A percentile compares a stretch with the other conserved stretches of the same genome.
Evolutionary conservation across 2,329 filamentous ascomycete species (phyloP).

Genomic region (Beauveria sp.): DNA sequence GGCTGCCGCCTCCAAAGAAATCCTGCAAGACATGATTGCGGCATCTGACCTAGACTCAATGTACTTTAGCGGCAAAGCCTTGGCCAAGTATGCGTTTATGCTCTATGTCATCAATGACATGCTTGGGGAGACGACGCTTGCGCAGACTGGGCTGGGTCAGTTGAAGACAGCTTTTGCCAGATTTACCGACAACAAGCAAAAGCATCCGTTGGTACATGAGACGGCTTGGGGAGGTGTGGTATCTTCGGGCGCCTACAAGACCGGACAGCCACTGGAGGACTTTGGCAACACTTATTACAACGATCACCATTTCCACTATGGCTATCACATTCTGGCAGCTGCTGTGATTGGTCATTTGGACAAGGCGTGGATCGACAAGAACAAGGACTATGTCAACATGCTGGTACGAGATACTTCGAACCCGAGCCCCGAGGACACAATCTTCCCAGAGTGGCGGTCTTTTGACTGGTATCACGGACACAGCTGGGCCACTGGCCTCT

Average conservation of each 20-base stretch:
- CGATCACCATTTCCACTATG: constrained; percentile 69
- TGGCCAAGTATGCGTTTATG: constrained; percentile 69
- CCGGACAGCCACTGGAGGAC: constrained; percentile 62
- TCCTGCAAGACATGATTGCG: constrained; percentile 65
- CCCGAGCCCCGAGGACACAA: constrained; percentile 58
- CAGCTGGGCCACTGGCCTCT: constrained; percentile 81
- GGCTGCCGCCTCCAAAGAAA: constrained; percentile 60
- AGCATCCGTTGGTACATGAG: constrained; percentile 58
- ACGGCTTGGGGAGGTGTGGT: constrained; percentile 72
- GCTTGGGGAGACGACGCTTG: constrained; percentile 48
- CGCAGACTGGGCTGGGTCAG: constrained; percentile 48
- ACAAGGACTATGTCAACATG: constrained; percentile 73
- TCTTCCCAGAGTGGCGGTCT: constrained; percentile 72
- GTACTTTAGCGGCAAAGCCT: constrained; percentile 84
- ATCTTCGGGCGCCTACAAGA: constrained; percentile 64
- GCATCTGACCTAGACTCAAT: constrained; percentile 76
- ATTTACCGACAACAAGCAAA: constrained; percentile 61
- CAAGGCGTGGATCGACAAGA: constrained; percentile 61
- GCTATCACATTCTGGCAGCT: constrained; percentile 83
- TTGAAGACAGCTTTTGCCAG: constrained; percentile 59
- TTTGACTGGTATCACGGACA: constrained; percentile 97
- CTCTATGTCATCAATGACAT: constrained; percentile 59
- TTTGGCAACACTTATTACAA: constrained; percentile 89
- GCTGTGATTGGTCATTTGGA: constrained; percentile 78
- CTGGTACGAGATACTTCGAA: constrained; percentile 80